Percentiles rank a stretch among this genome's conserved stretches.
phyloP scores from a whole-genome alignment of 768 basidiomycete genomes.

The Xerocomellus amylosporus region DNA sequence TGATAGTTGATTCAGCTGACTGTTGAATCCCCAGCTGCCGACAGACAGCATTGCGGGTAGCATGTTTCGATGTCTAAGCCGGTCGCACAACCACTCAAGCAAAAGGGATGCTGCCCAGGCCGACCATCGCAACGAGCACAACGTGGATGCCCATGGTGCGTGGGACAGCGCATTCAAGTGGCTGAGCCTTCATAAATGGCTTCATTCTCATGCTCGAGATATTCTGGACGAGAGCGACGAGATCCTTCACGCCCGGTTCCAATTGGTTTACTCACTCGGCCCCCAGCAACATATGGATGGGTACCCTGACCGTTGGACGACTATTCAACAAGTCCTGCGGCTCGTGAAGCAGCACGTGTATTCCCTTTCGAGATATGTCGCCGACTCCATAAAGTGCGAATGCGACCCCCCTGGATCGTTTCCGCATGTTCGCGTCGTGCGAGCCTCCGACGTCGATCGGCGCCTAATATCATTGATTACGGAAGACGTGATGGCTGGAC shows the following conservation, averaged over 20 bases:
- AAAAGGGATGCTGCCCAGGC: no score
- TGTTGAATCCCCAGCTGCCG: background rate
- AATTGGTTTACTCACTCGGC: constrained; percentile 26
- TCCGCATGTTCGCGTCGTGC: constrained; percentile 6
- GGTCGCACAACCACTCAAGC: background rate
- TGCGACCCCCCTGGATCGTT: background rate
- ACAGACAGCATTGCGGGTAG: background rate
- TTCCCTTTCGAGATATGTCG: background rate
- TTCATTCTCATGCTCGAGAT: constrained; percentile 13
- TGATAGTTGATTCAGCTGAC: background rate
- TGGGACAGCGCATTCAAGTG: constrained; percentile 2
- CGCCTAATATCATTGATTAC: background rate
- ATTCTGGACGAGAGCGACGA: constrained; percentile 24
- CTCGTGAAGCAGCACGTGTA: constrained; percentile 8
- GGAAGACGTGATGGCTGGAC: constrained; percentile 8
- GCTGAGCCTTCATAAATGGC: constrained; percentile 11
- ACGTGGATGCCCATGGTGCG: background rate
- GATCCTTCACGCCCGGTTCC: constrained; percentile 22
- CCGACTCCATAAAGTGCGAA: constrained; percentile 1
- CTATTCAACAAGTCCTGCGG: constrained; percentile 24
- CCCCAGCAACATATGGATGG: constrained; percentile 19
- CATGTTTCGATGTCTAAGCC: background rate
- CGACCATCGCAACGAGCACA: background rate
- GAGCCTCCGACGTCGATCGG: background rate
- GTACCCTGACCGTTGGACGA: constrained; percentile 30